Evolutionary conservation across 257 asterid species (phyloP).

Genomic region (Datura wrightii): DNA sequence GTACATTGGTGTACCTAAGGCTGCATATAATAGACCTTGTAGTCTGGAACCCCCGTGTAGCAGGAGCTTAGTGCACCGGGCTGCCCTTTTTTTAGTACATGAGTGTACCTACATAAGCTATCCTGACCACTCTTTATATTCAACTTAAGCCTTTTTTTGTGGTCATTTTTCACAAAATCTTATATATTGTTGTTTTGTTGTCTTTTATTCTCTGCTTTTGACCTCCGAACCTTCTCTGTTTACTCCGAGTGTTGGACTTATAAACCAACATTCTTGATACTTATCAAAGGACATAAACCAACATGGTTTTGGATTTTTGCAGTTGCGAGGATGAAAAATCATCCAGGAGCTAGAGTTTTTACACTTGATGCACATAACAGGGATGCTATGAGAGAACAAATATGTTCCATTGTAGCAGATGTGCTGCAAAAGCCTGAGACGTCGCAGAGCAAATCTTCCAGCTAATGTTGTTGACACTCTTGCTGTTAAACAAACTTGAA

Average conservation of each 20-base stretch:
- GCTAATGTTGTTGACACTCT: not conserved
- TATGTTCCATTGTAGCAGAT: slow-evolving; percentile 56
- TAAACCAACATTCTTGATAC: not conserved
- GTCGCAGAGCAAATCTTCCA: not conserved
- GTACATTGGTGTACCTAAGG: not conserved
- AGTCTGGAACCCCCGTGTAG: too few relatives aligned
- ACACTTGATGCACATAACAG: slow-evolving; percentile 58
- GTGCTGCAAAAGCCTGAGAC: slow-evolving; percentile 52
- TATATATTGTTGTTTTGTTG: not conserved
- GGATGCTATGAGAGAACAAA: slow-evolving; percentile 73
- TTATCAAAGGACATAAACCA: not conserved
- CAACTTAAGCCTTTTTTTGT: not conserved
- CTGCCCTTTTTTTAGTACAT: not conserved
- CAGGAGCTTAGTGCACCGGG: too few relatives aligned
- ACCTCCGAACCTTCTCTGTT: not conserved
- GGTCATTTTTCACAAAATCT: not conserved
- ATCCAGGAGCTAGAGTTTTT: slow-evolving; percentile 66
- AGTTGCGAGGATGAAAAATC: slow-evolving; percentile 83
- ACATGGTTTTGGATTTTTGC: slow-evolving; percentile 28
- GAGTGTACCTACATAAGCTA: not conserved
- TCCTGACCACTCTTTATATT: not conserved
- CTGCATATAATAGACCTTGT: too few relatives aligned
- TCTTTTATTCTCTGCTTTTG: not conserved
- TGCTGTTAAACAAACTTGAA: not conserved
- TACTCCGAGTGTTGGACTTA: not conserved